phyloP scores from a whole-genome alignment of 192 early-diverging fungal species.

The Podila epigama region DNA sequence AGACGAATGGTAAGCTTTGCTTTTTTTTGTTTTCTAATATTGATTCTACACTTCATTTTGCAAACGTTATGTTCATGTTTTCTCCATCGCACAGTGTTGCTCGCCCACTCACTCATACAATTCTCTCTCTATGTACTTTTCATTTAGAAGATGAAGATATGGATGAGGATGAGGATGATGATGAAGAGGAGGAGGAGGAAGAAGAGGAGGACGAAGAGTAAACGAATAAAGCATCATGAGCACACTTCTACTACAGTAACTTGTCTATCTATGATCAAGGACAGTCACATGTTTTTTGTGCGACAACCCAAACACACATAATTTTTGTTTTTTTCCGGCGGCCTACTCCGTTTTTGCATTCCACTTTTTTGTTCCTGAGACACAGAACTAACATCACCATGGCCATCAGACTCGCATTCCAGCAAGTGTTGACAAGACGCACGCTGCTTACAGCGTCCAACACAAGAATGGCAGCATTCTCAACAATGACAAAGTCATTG shows the following conservation, averaged over 20 bases:
- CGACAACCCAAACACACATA: constrained; percentile 1
- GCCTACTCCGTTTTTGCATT: background rate
- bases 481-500: constrained; percentile 34
- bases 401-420: constrained; percentile 40
- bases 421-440: constrained; percentile 18
- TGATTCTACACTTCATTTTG: no score
- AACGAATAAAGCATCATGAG: no score
- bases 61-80: no score
- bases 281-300: no score
- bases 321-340: background rate
- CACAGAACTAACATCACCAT: constrained; percentile 8
- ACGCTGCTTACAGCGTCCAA: constrained; percentile 6
- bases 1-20: background rate
- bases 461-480: constrained; percentile 34
- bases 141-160: constrained; percentile 20
- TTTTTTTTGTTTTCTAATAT: background rate
- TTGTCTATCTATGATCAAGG: no score
- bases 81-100: no score
- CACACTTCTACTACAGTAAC: no score
- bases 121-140: no score
- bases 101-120: no score
- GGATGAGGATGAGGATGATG: constrained; percentile 19
- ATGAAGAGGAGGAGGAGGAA: constrained; percentile 11
- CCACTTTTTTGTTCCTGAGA: background rate
- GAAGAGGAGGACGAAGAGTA: constrained; percentile 3